phyloP scores from a whole-genome alignment of 495 filamentous ascomycete species.

The Lichenothelia convexa region DNA sequence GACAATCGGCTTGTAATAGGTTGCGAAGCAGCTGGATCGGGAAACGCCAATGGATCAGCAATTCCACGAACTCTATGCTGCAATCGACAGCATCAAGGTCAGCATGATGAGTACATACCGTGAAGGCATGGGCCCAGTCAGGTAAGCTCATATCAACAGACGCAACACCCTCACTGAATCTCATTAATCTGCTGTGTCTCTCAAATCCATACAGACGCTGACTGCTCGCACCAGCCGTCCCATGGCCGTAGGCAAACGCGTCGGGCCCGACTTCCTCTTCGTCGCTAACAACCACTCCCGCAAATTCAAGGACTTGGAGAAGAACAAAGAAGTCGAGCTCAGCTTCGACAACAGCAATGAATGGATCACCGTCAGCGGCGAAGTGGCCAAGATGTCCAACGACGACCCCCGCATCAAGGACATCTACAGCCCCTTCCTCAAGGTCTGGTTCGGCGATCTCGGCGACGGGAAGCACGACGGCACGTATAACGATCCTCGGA shows the following conservation, averaged over 20 bases:
- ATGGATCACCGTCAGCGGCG: conserved; percentile 24
- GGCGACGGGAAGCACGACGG: conserved; percentile 26
- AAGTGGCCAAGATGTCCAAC: conserved; percentile 13
- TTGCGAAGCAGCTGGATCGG: conserved; percentile 20
- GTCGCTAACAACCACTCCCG: conserved; percentile 25
- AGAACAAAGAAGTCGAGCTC: conserved; percentile 17
- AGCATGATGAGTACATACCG: conserved; percentile 19
- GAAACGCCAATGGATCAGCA: conserved; percentile 14
- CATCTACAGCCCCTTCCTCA: conserved; percentile 15
- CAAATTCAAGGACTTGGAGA: conserved; percentile 25
- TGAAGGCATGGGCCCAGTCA: conserved; percentile 13
- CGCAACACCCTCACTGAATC: conserved; percentile 1
- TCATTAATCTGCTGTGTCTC: conserved; percentile 3
- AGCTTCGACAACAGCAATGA: conserved; percentile 25
- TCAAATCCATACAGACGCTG: conserved; percentile 3
- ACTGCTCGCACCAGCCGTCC: conserved; percentile 19
- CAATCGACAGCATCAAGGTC: conserved; percentile 17
- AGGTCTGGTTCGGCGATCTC: conserved; percentile 27
- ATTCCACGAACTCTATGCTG: conserved; percentile 19
- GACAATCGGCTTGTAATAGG: too few species aligned
- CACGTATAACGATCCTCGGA: conserved; percentile 22
- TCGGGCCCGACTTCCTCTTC: conserved; percentile 28
- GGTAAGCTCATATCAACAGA: neutral
- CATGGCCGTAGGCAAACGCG: conserved; percentile 27
- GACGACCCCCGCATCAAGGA: conserved; percentile 26